phyloP scores from a whole-genome alignment of 2,329 filamentous ascomycete species.

The Phialophora macrospora region DNA sequence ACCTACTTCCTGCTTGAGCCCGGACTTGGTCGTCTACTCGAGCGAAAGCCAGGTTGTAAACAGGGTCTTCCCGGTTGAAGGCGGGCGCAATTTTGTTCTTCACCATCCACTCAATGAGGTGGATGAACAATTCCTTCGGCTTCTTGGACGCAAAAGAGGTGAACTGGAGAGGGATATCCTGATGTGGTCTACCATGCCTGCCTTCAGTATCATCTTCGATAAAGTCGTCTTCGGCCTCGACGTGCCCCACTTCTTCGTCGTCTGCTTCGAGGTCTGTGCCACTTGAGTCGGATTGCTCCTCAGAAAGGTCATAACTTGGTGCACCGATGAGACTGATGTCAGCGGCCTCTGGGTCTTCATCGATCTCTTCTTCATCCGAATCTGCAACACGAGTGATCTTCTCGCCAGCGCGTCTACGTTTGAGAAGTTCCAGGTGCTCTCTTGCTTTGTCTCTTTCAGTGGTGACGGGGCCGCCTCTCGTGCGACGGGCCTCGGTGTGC shows the following conservation, averaged over 20 bases:
- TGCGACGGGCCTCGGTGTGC: slow-evolving; percentile 46
- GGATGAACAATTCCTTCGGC: slow-evolving; percentile 72
- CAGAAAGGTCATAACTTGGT: slow-evolving; percentile 9
- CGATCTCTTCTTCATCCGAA: slow-evolving; percentile 39
- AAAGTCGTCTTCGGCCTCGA: slow-evolving; percentile 65
- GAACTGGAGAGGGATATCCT: slow-evolving; percentile 70
- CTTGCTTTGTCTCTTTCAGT: slow-evolving; percentile 48
- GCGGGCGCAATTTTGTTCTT: slow-evolving; percentile 76
- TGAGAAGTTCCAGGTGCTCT: slow-evolving; percentile 51
- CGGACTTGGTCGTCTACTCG: slow-evolving; percentile 74
- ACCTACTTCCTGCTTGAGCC: slow-evolving; percentile 71
- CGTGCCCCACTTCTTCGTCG: slow-evolving; percentile 39
- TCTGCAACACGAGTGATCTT: slow-evolving; percentile 43
- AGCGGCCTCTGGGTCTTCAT: slow-evolving; percentile 36
- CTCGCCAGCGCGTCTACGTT: slow-evolving; percentile 50
- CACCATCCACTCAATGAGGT: slow-evolving; percentile 79
- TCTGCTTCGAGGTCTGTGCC: slow-evolving; percentile 32
- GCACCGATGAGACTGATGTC: slow-evolving; percentile 36
- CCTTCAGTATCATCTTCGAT: slow-evolving; percentile 64
- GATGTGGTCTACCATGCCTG: slow-evolving; percentile 60
- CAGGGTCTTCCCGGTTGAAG: slow-evolving; percentile 65
- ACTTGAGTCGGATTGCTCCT: slow-evolving; percentile 19
- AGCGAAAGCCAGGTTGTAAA: slow-evolving; percentile 71
- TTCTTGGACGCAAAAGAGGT: slow-evolving; percentile 69
- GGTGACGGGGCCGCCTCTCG: slow-evolving; percentile 48